Evolutionary conservation across 2,329 filamentous ascomycete genomes (phyloP).

Genomic region (Aspergillus alliaceus): DNA sequence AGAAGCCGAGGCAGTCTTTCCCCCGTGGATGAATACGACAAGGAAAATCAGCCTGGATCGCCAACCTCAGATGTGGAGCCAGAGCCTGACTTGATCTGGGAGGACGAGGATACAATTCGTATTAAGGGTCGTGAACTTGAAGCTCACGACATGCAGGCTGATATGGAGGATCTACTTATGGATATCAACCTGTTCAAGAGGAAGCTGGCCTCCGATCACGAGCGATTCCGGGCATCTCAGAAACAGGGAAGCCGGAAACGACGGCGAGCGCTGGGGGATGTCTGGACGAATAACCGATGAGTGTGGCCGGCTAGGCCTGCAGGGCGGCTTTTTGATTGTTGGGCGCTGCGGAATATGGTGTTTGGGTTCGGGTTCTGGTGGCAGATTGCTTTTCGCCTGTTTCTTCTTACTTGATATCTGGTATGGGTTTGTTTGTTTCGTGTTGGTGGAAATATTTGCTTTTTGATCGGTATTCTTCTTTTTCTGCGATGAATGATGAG

Average conservation of each 20-base stretch:
- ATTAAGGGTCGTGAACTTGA: conserved; percentile 45
- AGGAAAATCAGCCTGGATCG: conserved; percentile 38
- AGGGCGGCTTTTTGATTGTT: conserved; percentile 5
- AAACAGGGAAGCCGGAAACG: conserved; percentile 24
- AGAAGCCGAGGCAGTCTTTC: conserved; percentile 35
- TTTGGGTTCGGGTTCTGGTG: neutral
- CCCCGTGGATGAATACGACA: conserved; percentile 58
- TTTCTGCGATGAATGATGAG: conserved; percentile 11
- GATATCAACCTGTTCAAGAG: conserved; percentile 78
- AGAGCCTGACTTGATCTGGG: conserved; percentile 43
- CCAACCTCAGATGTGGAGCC: conserved; percentile 29
- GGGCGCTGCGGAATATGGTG: neutral
- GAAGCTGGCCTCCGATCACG: conserved; percentile 77
- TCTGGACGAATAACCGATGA: conserved; percentile 29
- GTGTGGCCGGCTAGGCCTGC: neutral
- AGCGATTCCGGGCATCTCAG: conserved; percentile 37
- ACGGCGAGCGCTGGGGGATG: conserved; percentile 32
- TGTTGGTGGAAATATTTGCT: neutral
- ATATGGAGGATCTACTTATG: conserved; percentile 79
- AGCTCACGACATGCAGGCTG: conserved; percentile 69
- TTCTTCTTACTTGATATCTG: neutral
- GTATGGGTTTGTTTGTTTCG: neutral
- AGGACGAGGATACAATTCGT: conserved; percentile 55
- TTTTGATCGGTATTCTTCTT: neutral
- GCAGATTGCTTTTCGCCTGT: neutral